phyloP scores from a whole-genome alignment of 768 basidiomycete genomes.

The Leccinum obscurum region DNA sequence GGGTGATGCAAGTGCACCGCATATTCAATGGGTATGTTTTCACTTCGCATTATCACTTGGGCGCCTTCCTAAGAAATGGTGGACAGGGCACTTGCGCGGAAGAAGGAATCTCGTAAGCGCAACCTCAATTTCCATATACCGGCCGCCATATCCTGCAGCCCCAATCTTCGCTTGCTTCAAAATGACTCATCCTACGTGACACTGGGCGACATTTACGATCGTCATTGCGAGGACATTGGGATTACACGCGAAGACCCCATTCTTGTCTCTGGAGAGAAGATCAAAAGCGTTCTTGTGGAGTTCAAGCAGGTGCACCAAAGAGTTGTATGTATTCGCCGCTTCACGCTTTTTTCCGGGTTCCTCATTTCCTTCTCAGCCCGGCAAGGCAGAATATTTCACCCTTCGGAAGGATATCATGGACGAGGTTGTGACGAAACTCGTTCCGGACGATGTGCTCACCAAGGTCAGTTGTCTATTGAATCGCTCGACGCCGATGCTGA shows the following conservation, averaged over 20 bases:
- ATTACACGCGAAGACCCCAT: conserved; percentile 88
- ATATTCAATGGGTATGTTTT: conserved; percentile 82
- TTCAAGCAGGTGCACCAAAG: conserved; percentile 48
- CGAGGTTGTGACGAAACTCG: conserved; percentile 82
- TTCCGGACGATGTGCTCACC: conserved; percentile 85
- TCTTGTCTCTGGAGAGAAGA: conserved; percentile 81
- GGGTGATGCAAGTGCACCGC: conserved; percentile 89
- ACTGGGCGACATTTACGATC: conserved; percentile 92
- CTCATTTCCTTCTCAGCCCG: conserved; percentile 41
- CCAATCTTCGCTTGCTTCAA: conserved; percentile 82
- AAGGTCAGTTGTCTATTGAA: conserved; percentile 49
- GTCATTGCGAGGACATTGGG: conserved; percentile 73
- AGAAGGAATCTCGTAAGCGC: conserved; percentile 92
- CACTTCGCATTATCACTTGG: neutral
- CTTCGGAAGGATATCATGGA: conserved; percentile 85
- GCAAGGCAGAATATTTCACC: conserved; percentile 63
- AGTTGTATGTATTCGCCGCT: conserved; percentile 32
- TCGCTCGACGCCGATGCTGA: neutral
- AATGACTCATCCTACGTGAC: conserved; percentile 90
- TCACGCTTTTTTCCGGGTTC: neutral
- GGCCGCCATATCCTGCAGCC: conserved; percentile 79
- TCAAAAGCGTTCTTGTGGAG: conserved; percentile 66
- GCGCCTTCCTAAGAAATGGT: conserved; percentile 2
- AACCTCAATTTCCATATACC: conserved; percentile 93
- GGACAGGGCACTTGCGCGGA: conserved; percentile 74